Evolutionary conservation across 345 rosid species (phyloP), one percentile per base, ranked within the genome.

Genomic region (Theobroma cacao): DNA sequence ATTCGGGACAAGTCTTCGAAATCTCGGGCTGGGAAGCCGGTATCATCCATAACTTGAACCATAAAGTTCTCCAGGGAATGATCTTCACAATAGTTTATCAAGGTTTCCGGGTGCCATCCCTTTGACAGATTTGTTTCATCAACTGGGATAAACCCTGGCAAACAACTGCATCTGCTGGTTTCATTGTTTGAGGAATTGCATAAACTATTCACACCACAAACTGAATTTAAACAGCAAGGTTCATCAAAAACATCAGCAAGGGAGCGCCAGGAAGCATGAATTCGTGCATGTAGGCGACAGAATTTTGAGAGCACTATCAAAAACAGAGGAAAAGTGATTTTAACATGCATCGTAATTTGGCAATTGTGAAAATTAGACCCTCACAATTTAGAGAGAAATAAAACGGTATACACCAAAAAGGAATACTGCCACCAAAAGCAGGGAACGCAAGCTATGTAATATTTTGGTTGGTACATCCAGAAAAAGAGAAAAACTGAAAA

Each of bases 121-220:
- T 79, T 52, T 7, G 78, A 52, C 18, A 78, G 43, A 55, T 81
- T 52, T 3, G 52, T 47, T 4, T 62, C 77, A 22, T 84, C 79
- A 24, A 81, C 20, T 5, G 82, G 82, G 38, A 74, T 53, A 50
- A 78, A 72, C 2, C 84, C 87, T 7, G 84, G 77, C 40, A 84
- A 24, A 71, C 84, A 84, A 50, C 33, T 34, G 48, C 84, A 84
- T 12, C 41, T 72, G 24, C 12, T 62, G 15, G 74, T 81, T 31
- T 72, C 55, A 66, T 81, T 78, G 60, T 81, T 78, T 12, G 28
- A 56, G 34, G 82, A 78, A 52, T 14, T 24, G 79, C 84, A 84
- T 45, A 84, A 20, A 33, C 80, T 78, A 76, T 84, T 36, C n/a
- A 71, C 55, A 20, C 84, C 84, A 67, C 86, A 84, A 50, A 75